Evolutionary conservation across 73 alveolate species (phyloP), one percentile per base, ranked within the genome.

Genomic region (Durusdinium trenchii): DNA sequence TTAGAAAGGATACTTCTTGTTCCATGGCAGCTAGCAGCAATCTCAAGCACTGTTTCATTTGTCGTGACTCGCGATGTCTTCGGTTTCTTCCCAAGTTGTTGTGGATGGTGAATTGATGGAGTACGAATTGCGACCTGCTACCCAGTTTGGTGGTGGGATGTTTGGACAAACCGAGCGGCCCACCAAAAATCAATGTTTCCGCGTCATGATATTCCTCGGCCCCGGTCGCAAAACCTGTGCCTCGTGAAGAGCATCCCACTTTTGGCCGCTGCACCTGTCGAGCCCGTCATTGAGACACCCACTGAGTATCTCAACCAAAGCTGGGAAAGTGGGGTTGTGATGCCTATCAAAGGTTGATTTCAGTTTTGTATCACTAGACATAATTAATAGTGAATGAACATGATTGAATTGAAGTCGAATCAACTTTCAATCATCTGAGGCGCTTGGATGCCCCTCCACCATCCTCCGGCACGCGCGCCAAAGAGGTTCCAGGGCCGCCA

Each of bases 101-200:
- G 38, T 76, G 9, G 86, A 76, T 76, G 86, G 23, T 43, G 86
- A 43, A 12, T 42, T 76, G 61, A 40, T 76, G 86, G 86, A 76
- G 10, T 76, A 76, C 61, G 62, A 76, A 51, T 10, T 71, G 32
- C 52, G 51, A 5, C 32, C 6, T 3, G 26, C 51, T 28, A 3
- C 47, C 9, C 14, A n/a, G n/a, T n/a, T n/a, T 71, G n/a, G n/a
- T n/a, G n/a, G n/a, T n/a, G n/a, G n/a, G n/a, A 18, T 71, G 84
- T 26, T 71, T n/a, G 35, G 84, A 4, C 32, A 51, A 28, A 18
- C 32, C 84, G 5, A n/a, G 48, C 52, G 3, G 7, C 51, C 14
- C 7, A 32, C 14, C 3, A 14, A 32, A 6, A 36, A 6, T 6
- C 47, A 20, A n/a, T n/a, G n/a, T 71, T 71, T 71, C 84, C 84